Percentiles rank a stretch among this genome's conserved stretches.
Conservation (phyloP, 495 filamentous ascomycete species). For the Aspergillus biplanus region DNA sequence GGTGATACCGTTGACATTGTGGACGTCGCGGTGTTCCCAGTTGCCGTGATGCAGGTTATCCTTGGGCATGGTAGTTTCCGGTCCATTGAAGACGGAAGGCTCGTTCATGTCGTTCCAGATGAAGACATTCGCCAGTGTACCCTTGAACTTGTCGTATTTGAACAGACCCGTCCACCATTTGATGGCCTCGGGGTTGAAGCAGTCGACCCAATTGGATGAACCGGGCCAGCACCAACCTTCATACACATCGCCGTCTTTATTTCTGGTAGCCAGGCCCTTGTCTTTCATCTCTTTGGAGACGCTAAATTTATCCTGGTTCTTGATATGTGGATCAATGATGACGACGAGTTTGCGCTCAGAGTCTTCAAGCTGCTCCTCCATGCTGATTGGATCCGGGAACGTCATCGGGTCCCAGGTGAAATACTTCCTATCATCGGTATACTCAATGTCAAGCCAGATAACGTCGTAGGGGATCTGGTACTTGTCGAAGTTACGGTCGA, state of each 20-base stretch:
- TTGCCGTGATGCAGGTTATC: conserved; percentile 89
- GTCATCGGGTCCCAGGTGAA: conserved; percentile 92
- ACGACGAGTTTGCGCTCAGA: conserved; percentile 88
- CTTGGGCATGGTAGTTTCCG: conserved; percentile 94
- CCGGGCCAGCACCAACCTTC: conserved; percentile 99
- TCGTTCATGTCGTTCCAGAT: conserved; percentile 99
- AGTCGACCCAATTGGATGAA: conserved; percentile 92
- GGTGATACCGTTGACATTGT: conserved; percentile 93
- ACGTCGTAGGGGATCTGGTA: conserved; percentile 95
- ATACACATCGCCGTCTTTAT: conserved; percentile 87
- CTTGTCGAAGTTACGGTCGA: conserved; percentile 95
- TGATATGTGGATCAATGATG: conserved; percentile 97
- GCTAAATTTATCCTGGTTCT: conserved; percentile 78
- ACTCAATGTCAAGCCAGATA: conserved; percentile 98
- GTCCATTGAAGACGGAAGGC: conserved; percentile 97
- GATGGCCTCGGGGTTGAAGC: conserved; percentile 84
- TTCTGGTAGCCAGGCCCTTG: conserved; percentile 78
- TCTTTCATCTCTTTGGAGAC: conserved; percentile 80
- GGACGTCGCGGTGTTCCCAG: conserved; percentile 97
- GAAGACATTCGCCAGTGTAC: conserved; percentile 79
- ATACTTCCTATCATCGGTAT: conserved; percentile 94
- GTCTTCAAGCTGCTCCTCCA: conserved; percentile 82
- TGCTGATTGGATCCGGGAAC: conserved; percentile 82
- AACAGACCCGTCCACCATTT: conserved; percentile 90
- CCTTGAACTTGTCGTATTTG: conserved; percentile 83